Evolutionary conservation across 768 basidiomycete genomes (phyloP).

Genomic region (Leccinum subgranulosum): DNA sequence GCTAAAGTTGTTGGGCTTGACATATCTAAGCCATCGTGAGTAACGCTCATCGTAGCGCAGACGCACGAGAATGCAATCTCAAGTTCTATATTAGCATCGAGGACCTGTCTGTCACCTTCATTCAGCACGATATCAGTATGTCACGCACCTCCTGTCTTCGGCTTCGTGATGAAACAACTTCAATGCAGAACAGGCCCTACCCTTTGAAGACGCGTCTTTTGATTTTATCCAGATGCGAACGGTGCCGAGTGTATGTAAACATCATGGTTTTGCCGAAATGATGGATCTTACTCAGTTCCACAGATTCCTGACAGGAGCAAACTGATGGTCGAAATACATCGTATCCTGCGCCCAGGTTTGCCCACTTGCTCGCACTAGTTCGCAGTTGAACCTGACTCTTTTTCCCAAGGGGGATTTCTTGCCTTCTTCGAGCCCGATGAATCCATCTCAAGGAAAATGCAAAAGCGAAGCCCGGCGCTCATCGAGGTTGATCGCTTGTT

Average conservation of each 20-base stretch:
- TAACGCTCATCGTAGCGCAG: background rate
- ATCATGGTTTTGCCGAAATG: background rate
- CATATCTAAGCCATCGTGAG: slow-evolving; percentile 3
- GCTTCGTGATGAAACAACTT: background rate
- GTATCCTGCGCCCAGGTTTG: slow-evolving; percentile 3
- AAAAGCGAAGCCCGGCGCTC: background rate
- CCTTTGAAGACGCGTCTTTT: slow-evolving; percentile 9
- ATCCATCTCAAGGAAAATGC: background rate
- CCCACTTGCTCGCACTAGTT: background rate
- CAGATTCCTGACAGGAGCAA: slow-evolving; percentile 1
- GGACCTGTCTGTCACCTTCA: background rate
- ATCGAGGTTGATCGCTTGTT: slow-evolving; percentile 4
- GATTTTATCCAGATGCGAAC: slow-evolving; percentile 10
- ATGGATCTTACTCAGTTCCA: background rate
- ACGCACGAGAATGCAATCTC: background rate
- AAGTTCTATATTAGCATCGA: background rate
- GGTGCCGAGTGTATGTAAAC: slow-evolving; percentile 4
- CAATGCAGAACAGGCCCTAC: background rate
- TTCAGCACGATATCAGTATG: slow-evolving; percentile 3
- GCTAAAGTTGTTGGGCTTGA: slow-evolving; percentile 1
- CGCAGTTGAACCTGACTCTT: background rate
- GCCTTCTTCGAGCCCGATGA: slow-evolving; percentile 3
- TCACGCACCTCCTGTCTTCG: background rate
- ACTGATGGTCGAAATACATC: slow-evolving; percentile 3
- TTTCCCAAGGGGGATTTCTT: slow-evolving; percentile 1